Evolutionary conservation across 2,329 filamentous ascomycete species (phyloP), one percentile per base, ranked within the genome.

Genomic region (Fusarium sp.): DNA sequence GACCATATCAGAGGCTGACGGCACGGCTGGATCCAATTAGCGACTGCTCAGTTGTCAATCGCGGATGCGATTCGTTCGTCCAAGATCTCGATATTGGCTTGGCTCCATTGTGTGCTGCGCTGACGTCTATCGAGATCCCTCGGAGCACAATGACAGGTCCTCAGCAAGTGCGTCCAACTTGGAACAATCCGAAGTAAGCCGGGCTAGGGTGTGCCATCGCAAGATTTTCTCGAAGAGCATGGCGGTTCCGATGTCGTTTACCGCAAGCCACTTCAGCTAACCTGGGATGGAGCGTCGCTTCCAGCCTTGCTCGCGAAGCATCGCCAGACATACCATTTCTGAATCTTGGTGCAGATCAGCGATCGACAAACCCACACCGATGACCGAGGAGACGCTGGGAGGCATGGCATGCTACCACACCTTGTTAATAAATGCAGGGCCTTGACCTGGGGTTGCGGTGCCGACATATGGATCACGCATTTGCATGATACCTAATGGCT

Each of bases 331-430:
- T 57, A 43, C 33, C 67, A 37, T 59, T 59, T 57, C 48, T 35
- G 37, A 75, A 56, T 73, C 62, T 60, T 72, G 65, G 22, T 62
- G 69, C 52, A 69, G 72, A 67, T 64, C 72, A 56, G 14, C 64
- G 69, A 75, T 74, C 59, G 62, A 22, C 72, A 59, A 67, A 24
- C 58, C 29, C 59, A 64, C 48, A 57, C 61, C 33, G 24, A 57
- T 24, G 61, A 57, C 50, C 61, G 35, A 64, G 13, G 33, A 18
- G 35, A 54, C 31, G 22, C 27, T 33, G 61, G 22, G 48, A 33
- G 45, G n/a, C 22, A 43, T 56, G 45, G n/a, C 18, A 43, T 56
- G 48, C 48, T 41, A 20, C 48, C n/a, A 35, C 8, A 57, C 22
- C 39, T 33, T 27, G 24, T 29, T 56, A 11, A 64, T 10, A 39